phyloP scores from a whole-genome alignment of 495 filamentous ascomycete genomes.

The Penicillium cinerascens region DNA sequence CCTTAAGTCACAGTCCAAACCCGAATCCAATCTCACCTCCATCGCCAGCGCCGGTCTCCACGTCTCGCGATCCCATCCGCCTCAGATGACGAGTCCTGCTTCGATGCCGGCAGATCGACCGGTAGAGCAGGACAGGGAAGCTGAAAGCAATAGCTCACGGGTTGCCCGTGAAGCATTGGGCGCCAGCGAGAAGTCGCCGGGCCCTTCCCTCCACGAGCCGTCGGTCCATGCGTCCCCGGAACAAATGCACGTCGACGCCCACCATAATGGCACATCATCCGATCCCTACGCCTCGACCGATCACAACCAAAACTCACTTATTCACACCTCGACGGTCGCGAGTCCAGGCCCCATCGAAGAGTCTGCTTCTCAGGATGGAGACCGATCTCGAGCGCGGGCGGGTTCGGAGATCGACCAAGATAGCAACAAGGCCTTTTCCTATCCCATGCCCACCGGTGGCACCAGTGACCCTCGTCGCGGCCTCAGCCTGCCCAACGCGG shows the following conservation, averaged over 20 bases:
- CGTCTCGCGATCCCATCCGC: constrained; percentile 39
- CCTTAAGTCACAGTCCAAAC: constrained; percentile 37
- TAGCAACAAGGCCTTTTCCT: constrained; percentile 52
- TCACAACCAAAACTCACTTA: constrained; percentile 29
- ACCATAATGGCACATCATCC: constrained; percentile 25
- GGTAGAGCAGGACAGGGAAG: constrained; percentile 33
- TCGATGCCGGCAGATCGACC: constrained; percentile 31
- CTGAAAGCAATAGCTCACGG: constrained; percentile 40
- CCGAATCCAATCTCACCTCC: constrained; percentile 42
- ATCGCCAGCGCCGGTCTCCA: constrained; percentile 46
- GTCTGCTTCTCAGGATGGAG: constrained; percentile 40
- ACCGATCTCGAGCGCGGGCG: constrained; percentile 34
- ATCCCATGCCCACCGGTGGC: constrained; percentile 46
- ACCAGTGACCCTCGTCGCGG: constrained; percentile 55
- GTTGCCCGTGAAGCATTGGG: constrained; percentile 45
- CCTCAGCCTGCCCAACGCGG: constrained; percentile 72
- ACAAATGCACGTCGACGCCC: constrained; percentile 46
- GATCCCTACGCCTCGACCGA: constrained; percentile 34
- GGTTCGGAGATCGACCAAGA: constrained; percentile 42
- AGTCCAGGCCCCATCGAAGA: constrained; percentile 49
- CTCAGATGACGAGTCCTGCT: constrained; percentile 31
- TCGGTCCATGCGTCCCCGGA: constrained; percentile 34
- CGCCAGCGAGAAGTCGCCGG: constrained; percentile 40
- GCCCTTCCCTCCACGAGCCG: constrained; percentile 22
- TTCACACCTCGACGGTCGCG: constrained; percentile 43